Evolutionary conservation across 129 eudicot species (phyloP).

Genomic region (Dittrichia graveolens): DNA sequence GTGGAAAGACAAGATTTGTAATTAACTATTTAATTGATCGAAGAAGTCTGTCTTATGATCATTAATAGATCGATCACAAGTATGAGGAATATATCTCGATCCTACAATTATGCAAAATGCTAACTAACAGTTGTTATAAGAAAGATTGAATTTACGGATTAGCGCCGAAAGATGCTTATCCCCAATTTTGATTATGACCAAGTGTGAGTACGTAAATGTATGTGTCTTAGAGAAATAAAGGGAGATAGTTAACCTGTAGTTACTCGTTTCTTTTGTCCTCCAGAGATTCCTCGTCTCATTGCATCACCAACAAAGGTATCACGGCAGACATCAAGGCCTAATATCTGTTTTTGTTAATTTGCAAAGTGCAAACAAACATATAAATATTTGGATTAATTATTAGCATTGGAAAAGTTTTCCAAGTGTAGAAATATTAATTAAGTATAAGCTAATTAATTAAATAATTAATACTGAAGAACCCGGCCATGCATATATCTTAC

Average conservation of each 20-base stretch:
- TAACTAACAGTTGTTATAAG: too few species aligned
- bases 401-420: neutral
- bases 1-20: too few species aligned
- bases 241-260: slow-evolving; percentile 56
- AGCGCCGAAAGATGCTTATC: neutral
- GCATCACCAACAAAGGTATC: slow-evolving; percentile 87
- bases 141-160: too few species aligned
- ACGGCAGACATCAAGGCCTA: slow-evolving; percentile 77
- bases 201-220: neutral
- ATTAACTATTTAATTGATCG: too few species aligned
- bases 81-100: too few species aligned
- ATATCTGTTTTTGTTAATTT: slow-evolving; percentile 42
- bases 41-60: too few species aligned
- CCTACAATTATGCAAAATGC: too few species aligned
- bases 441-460: neutral
- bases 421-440: slow-evolving; percentile 1
- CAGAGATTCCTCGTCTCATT: slow-evolving; percentile 80
- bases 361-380: neutral
- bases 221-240: neutral
- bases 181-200: neutral
- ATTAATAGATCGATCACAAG: too few species aligned
- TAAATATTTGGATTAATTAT: neutral
- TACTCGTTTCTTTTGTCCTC: slow-evolving; percentile 85
- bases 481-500: slow-evolving; percentile 42
- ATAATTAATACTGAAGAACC: neutral